A percentile compares a stretch with the other conserved stretches of the same genome.
Evolutionary conservation across 768 basidiomycete genomes (phyloP).

Genomic region (Rubroboletus pulcherrimus): DNA sequence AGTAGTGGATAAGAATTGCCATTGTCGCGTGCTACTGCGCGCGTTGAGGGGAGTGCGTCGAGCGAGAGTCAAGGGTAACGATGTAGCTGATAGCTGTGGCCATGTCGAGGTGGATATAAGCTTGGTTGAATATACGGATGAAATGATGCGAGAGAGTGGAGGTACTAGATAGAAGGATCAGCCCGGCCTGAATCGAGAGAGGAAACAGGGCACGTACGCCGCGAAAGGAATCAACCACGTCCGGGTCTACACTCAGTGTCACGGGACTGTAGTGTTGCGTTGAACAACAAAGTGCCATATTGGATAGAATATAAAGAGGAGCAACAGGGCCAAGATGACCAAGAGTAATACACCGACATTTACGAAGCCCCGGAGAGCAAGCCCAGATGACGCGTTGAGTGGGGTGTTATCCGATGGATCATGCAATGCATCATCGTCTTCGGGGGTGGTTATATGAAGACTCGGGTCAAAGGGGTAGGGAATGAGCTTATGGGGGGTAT

Average conservation of each 20-base stretch:
- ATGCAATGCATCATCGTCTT: conserved; percentile 77
- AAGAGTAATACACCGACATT: conserved; percentile 70
- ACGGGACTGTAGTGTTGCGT: conserved; percentile 1
- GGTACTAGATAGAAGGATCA: conserved; percentile 1
- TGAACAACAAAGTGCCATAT: conserved; percentile 39
- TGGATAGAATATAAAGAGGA: conserved; percentile 82
- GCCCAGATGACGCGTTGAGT: conserved; percentile 21
- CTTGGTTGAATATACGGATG: background rate
- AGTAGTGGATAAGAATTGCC: background rate
- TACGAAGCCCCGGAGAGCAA: conserved; percentile 48
- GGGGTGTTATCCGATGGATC: conserved; percentile 43
- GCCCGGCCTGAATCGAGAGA: background rate
- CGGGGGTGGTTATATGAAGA: conserved; percentile 50
- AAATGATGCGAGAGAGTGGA: conserved; percentile 2
- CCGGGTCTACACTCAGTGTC: background rate
- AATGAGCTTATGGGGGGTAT: conserved; percentile 40
- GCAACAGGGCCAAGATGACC: conserved; percentile 58
- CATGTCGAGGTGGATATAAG: background rate
- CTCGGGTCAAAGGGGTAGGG: conserved; percentile 72
- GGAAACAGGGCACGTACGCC: conserved; percentile 5
- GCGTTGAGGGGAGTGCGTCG: background rate
- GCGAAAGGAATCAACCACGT: background rate
- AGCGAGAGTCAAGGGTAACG: background rate
- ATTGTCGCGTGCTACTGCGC: conserved; percentile 1
- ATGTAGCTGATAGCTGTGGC: background rate